Conservation (phyloP, 768 basidiomycete species). For the Dioszegia crocea region DNA sequence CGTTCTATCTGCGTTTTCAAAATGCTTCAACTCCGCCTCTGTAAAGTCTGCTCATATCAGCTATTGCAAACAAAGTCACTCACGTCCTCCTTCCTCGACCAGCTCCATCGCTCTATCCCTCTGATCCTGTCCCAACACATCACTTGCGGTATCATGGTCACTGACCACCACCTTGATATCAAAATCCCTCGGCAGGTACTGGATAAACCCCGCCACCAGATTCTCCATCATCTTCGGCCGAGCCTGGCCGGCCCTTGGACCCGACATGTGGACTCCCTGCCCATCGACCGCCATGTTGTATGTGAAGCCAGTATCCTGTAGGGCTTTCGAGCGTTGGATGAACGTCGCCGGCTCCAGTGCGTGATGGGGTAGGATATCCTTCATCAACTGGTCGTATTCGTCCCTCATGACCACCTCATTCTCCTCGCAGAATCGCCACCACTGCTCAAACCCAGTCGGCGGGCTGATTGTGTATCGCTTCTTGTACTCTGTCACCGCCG, state of each 20-base stretch:
- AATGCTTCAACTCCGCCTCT: constrained; percentile 36
- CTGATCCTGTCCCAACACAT: constrained; percentile 47
- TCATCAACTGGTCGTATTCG: constrained; percentile 45
- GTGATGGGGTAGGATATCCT: constrained; percentile 43
- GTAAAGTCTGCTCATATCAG: constrained; percentile 34
- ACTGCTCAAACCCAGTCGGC: constrained; percentile 83
- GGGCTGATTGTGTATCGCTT: constrained; percentile 71
- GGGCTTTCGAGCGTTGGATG: constrained; percentile 23
- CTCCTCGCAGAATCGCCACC: constrained; percentile 56
- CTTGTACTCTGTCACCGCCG: constrained; percentile 77
- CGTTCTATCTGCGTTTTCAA: constrained; percentile 41
- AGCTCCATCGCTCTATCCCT: constrained; percentile 42
- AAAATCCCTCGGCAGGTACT: constrained; percentile 39
- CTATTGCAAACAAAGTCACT: constrained; percentile 13
- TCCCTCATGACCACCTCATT: constrained; percentile 43
- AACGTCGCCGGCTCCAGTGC: constrained; percentile 36
- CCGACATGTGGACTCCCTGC: constrained; percentile 22
- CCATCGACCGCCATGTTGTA: constrained; percentile 38
- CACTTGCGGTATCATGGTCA: constrained; percentile 48
- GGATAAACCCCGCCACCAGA: constrained; percentile 40
- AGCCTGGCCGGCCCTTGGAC: constrained; percentile 18
- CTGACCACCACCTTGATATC: constrained; percentile 42
- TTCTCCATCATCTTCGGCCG: constrained; percentile 31
- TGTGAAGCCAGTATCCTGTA: constrained; percentile 30
- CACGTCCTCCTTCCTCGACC: constrained; percentile 40